Evolutionary conservation across 2,329 filamentous ascomycete species (phyloP).

Genomic region (Ophiostoma sp.): DNA sequence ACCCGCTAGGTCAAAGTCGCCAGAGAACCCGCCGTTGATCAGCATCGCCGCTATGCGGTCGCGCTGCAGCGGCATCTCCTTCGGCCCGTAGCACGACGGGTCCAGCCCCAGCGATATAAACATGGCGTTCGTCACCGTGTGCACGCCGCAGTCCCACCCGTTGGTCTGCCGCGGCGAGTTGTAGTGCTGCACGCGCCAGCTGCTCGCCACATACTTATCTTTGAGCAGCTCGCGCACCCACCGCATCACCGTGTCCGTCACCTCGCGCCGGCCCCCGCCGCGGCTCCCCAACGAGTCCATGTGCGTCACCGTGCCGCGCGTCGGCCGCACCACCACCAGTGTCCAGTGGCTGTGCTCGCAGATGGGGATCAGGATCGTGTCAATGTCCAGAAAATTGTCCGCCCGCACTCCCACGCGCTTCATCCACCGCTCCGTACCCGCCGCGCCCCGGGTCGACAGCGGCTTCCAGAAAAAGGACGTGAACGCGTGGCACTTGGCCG

Average conservation of each 20-base stretch:
- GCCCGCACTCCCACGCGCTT: slow-evolving; percentile 53
- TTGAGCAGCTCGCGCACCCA: slow-evolving; percentile 57
- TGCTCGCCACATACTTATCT: slow-evolving; percentile 43
- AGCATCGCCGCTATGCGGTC: slow-evolving; percentile 60
- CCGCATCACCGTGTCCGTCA: slow-evolving; percentile 41
- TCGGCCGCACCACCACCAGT: slow-evolving; percentile 60
- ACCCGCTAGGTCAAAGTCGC: slow-evolving; percentile 49
- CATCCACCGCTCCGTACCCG: slow-evolving; percentile 50
- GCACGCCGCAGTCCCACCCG: slow-evolving; percentile 70
- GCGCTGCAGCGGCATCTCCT: slow-evolving; percentile 56
- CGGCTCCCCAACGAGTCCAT: slow-evolving; percentile 58
- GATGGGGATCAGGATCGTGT: slow-evolving; percentile 66
- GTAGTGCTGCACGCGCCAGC: slow-evolving; percentile 52
- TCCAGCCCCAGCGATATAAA: slow-evolving; percentile 53
- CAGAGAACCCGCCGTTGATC: slow-evolving; percentile 60
- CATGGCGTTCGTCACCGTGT: slow-evolving; percentile 67
- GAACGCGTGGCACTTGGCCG: slow-evolving; percentile 58
- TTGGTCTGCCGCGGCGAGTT: slow-evolving; percentile 57
- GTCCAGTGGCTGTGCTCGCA: slow-evolving; percentile 65
- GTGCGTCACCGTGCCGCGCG: slow-evolving; percentile 57
- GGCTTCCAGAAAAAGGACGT: slow-evolving; percentile 62
- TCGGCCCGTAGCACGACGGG: slow-evolving; percentile 46
- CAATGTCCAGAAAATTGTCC: slow-evolving; percentile 58
- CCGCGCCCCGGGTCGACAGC: slow-evolving; percentile 45
- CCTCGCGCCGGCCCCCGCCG: slow-evolving; percentile 36